Evolutionary conservation across 352 stramenopile species (phyloP), one percentile per base, ranked within the genome.

Genomic region (Hyaloperonospora brassicae): DNA sequence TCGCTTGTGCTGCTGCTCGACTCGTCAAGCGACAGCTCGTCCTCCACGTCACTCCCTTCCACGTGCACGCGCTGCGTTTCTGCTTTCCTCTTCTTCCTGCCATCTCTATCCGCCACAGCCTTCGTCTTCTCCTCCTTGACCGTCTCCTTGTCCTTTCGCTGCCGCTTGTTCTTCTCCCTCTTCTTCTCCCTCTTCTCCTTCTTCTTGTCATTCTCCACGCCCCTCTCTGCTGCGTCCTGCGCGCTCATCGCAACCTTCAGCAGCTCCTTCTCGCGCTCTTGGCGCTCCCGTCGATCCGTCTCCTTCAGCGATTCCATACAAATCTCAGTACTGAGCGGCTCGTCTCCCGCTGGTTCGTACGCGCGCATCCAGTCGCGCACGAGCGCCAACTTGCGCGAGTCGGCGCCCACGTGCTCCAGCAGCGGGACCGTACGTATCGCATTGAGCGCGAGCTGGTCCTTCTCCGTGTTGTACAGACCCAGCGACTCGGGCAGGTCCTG

Each of bases 301-400:
- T 84, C 66, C 23, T 68, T 69, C 5, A 88, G 55, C 34, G 66
- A 60, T 41, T 86, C 76, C 52, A 91, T 68, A 42, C 62, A 79
- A 21, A 91, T 71, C 39, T 86, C 78, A 11, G 52, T 58, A 34
- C 55, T 61, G 35, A 84, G 44, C 23, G 76, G 56, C 52, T 86
- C 70, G 59, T 89, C 73, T 48, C 78, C 70, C 13, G 59, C 52
- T 4, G 71, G 53, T 42, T 72, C 66, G 60, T 84, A 91, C 48
- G 68, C 61, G 35, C 66, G 72, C 80, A 91, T 89, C 80, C 80
- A 91, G 57, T 91, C 80, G 39, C 71, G 64, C 24, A 91, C 59
- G 22, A 91, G 69, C 30, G 60, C 57, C 39, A 86, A 57, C 55
- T 91, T 91, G 41, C 68, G 68, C 48, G 80, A 86, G 35, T 84